Evolutionary conservation across 176 grass and related monocot species (phyloP).

Genomic region (Oryza glaberrima): DNA sequence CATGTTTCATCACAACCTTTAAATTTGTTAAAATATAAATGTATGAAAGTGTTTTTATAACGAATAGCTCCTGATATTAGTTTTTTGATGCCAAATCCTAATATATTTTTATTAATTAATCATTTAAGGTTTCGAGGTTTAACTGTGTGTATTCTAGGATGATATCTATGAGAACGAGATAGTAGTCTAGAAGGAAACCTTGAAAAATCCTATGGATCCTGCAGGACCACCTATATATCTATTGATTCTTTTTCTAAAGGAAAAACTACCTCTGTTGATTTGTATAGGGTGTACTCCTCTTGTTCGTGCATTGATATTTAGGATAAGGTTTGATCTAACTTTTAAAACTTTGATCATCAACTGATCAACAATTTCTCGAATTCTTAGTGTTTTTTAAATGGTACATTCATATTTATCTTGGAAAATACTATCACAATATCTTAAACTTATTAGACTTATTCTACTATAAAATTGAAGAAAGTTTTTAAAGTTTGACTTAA

Average conservation of each 20-base stretch:
- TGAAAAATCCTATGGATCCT: not conserved
- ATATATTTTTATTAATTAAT: too few relatives aligned
- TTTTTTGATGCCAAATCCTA: too few relatives aligned
- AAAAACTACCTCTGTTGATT: not conserved
- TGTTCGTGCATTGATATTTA: not conserved
- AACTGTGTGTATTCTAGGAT: not conserved
- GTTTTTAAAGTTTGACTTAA: not conserved
- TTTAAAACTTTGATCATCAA: not conserved
- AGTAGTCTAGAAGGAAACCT: too few relatives aligned
- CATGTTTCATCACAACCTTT: too few relatives aligned
- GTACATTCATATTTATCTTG: not conserved
- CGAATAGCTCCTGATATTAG: too few relatives aligned
- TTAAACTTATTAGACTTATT: not conserved
- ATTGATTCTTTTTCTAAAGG: not conserved
- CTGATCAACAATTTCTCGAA: not conserved
- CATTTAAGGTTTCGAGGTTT: too few relatives aligned
- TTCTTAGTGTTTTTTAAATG: not conserved
- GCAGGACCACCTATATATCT: not conserved
- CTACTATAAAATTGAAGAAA: not conserved
- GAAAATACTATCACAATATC: not conserved
- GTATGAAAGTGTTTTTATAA: too few relatives aligned
- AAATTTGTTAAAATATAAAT: too few relatives aligned
- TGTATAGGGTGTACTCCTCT: not conserved
- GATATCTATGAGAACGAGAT: too few relatives aligned
- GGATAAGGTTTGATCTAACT: not conserved